Evolutionary conservation across 1,284 basidiomycete species (phyloP).

Genomic region (Coniferiporia sulphurascens): DNA sequence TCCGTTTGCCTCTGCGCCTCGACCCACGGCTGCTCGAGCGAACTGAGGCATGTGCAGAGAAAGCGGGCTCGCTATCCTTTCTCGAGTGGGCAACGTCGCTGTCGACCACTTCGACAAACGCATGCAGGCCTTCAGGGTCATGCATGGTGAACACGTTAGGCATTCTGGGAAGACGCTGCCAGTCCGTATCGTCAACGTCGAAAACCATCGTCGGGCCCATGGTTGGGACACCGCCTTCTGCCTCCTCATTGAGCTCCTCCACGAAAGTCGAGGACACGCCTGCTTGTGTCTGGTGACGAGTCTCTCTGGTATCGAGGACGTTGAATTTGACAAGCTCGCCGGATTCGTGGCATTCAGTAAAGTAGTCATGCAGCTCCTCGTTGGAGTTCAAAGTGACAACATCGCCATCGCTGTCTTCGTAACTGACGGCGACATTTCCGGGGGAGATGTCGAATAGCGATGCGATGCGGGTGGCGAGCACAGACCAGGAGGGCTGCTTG

Average conservation of each 20-base stretch:
- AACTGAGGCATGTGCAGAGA: constrained; percentile 23
- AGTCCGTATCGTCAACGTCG: constrained; percentile 55
- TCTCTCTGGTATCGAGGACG: constrained; percentile 53
- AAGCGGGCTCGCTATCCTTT: constrained; percentile 24
- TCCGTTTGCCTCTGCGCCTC: constrained; percentile 48
- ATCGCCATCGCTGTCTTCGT: constrained; percentile 64
- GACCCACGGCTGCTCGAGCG: constrained; percentile 17
- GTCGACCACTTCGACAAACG: constrained; percentile 57
- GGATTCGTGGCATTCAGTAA: constrained; percentile 31
- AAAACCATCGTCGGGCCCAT: constrained; percentile 33
- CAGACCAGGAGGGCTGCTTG: constrained; percentile 46
- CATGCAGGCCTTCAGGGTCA: constrained; percentile 37
- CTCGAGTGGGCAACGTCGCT: constrained; percentile 38
- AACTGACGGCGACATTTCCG: constrained; percentile 58
- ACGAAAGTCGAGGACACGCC: constrained; percentile 26
- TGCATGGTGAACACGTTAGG: constrained; percentile 26
- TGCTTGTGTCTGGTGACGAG: constrained; percentile 28
- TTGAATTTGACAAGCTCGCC: constrained; percentile 46
- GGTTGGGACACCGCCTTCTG: constrained; percentile 4
- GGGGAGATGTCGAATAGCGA: constrained; percentile 51
- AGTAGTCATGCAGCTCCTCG: constrained; percentile 62
- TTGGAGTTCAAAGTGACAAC: constrained; percentile 68
- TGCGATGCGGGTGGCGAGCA: constrained; percentile 51
- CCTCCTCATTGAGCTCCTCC: constrained; percentile 32
- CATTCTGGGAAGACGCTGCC: constrained; percentile 47